Base-by-base conservation (phyloP, 176 grass and related monocot species). In the Aegilops tauschii region DNA sequence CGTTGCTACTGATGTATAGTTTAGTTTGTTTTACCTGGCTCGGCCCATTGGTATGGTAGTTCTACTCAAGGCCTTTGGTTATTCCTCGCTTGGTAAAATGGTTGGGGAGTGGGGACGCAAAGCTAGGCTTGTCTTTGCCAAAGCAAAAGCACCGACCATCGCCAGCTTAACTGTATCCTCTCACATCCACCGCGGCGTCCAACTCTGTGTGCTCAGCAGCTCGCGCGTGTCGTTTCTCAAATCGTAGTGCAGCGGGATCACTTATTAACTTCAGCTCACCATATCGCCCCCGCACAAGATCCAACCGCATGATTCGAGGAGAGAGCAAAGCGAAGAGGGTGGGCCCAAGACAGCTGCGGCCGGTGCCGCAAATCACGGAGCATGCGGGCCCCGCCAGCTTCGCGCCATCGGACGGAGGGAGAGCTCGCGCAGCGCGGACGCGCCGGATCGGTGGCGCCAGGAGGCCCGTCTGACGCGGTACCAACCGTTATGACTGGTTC, bases 311-410 rank as follows among this genome's bases (percentile, higher is more conserved):
- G 36, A n/a, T 11, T 61, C 44, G 6, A 40, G 18, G 61, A 39
- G 40, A 18, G 25, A 10, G 54, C 62, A 18, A 21, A 29, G 76
- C 32, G 50, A 1, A 12, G 3, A 44, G 11, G 2, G 9, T 35
- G 63, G 80, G 80, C 18, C 32, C 86, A 35, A 5, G 65, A 13
- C 66, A 40, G 81, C 82, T 52, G 67, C 28, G 69, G 82, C 32
- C 77, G 69, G 82, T n/a, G 69, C 82, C 77, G 32, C 87, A 80
- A 34, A 79, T 80, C 67, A 14, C 59, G 76, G 54, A 13, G 39
- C 81, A 50, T 21, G 13, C 73, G 20, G 35, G 44, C 2, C 14
- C 63, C 5, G 5, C 14, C 14, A 52, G 49, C 49, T 52, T 6
- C 49, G 14, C 49, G 5, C 50, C 16, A 75, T 84, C 69, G 36